Conservation (phyloP, 208 protist species). For the Naegleria lovaniensis region DNA sequence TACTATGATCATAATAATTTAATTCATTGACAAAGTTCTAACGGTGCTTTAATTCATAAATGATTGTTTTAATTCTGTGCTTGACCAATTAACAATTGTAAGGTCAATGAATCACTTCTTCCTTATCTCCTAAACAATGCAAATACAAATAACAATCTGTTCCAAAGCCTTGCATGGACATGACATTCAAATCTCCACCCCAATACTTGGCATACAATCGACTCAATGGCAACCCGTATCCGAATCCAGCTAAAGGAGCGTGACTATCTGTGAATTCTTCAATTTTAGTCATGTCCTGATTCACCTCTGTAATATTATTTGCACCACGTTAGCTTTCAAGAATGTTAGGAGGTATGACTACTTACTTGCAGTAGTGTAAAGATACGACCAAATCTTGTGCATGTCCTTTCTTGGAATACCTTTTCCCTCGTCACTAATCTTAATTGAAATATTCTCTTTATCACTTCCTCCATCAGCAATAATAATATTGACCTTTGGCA, state of each 20-base stretch:
- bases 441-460: constrained; percentile 43
- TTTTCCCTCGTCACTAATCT: constrained; percentile 44
- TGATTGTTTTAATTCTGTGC: no score
- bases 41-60: no score
- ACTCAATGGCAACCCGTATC: constrained; percentile 83
- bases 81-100: no score
- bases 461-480: constrained; percentile 35
- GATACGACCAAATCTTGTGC: constrained; percentile 56
- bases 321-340: no score
- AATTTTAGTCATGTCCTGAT: constrained; percentile 27
- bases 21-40: no score
- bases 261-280: constrained; percentile 30
- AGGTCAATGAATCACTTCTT: constrained; percentile 18
- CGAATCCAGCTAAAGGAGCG: constrained; percentile 77
- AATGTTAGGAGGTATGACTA: constrained; percentile 39
- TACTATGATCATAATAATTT: no score
- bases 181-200: constrained; percentile 79
- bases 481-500: constrained; percentile 28
- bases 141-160: constrained; percentile 84
- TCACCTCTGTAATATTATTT: constrained; percentile 21
- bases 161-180: constrained; percentile 82
- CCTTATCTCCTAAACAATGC: constrained; percentile 29
- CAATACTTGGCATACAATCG: constrained; percentile 81
- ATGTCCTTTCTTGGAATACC: constrained; percentile 44
- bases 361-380: constrained; percentile 72